These are phyloP conservation scores for Trametes polyzona DNA, from an alignment of 1,284 basidiomycete species.

Conservation along the genomic window DNA sequence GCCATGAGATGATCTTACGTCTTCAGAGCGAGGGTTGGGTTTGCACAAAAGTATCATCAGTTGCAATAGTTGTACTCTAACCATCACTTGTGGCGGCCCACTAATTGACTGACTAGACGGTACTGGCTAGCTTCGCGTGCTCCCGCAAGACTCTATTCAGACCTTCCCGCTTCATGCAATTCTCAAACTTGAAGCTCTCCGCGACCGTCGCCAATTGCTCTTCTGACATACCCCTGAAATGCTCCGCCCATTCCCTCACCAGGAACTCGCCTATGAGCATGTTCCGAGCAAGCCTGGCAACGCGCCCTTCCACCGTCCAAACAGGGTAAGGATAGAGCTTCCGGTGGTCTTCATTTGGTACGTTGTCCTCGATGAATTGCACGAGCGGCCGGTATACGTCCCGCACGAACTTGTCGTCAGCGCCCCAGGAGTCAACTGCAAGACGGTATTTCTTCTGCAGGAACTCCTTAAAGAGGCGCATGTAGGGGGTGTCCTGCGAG, in stretches of 20 bases:
- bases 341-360: slow-evolving; percentile 42
- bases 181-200: slow-evolving; percentile 63
- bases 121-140: slow-evolving; percentile 7
- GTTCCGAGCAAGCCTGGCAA: slow-evolving; percentile 57
- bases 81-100: background rate
- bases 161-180: slow-evolving; percentile 53
- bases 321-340: slow-evolving; percentile 54
- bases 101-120: background rate
- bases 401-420: slow-evolving; percentile 56
- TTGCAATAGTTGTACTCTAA: slow-evolving; percentile 11
- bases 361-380: slow-evolving; percentile 51
- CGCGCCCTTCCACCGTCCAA: slow-evolving; percentile 50
- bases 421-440: slow-evolving; percentile 70
- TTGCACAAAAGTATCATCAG: slow-evolving; percentile 1
- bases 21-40: background rate
- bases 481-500: slow-evolving; percentile 70
- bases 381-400: slow-evolving; percentile 62
- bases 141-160: slow-evolving; percentile 46
- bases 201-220: slow-evolving; percentile 65
- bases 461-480: slow-evolving; percentile 63
- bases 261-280: slow-evolving; percentile 70
- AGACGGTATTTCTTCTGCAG: slow-evolving; percentile 65
- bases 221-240: slow-evolving; percentile 57
- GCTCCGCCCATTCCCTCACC: slow-evolving; percentile 65
- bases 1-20: slow-evolving; percentile 20